These are phyloP conservation scores for Annulohypoxylon moriforme DNA, from an alignment of 495 filamentous ascomycete species.

Conservation along the genomic window DNA sequence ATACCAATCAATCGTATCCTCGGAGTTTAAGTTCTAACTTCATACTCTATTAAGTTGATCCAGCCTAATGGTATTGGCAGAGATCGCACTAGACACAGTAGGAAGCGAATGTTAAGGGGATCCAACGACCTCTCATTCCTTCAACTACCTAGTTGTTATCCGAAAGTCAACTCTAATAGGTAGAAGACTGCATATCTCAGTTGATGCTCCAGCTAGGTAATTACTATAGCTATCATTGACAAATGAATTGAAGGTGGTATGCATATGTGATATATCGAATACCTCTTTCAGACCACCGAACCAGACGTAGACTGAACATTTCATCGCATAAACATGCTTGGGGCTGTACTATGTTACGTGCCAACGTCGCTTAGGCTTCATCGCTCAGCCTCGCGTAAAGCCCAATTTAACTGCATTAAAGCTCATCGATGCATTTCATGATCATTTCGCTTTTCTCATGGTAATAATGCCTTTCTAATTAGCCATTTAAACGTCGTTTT, in stretches of 20 bases:
- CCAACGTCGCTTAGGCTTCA: neutral
- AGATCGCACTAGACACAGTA: too few species aligned
- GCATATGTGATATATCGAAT: too few species aligned
- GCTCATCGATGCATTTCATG: neutral
- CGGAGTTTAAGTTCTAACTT: neutral
- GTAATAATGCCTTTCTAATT: neutral
- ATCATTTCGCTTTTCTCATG: neutral
- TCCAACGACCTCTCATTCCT: too few species aligned
- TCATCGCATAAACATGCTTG: neutral
- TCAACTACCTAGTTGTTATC: too few species aligned
- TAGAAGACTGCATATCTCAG: too few species aligned
- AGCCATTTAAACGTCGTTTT: neutral
- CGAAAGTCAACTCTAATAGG: too few species aligned
- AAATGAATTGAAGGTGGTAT: neutral
- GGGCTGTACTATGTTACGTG: neutral
- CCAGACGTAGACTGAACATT: neutral
- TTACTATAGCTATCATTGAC: too few species aligned
- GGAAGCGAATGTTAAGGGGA: too few species aligned
- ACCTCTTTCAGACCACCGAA: neutral
- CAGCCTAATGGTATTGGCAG: too few species aligned
- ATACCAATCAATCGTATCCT: neutral
- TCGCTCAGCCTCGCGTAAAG: neutral
- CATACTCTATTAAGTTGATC: too few species aligned
- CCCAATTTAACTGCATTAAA: neutral
- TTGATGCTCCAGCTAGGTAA: too few species aligned